Evolutionary conservation across 805 yeast genomes (phyloP).

Genomic region (Schwanniomyces yamadae): DNA sequence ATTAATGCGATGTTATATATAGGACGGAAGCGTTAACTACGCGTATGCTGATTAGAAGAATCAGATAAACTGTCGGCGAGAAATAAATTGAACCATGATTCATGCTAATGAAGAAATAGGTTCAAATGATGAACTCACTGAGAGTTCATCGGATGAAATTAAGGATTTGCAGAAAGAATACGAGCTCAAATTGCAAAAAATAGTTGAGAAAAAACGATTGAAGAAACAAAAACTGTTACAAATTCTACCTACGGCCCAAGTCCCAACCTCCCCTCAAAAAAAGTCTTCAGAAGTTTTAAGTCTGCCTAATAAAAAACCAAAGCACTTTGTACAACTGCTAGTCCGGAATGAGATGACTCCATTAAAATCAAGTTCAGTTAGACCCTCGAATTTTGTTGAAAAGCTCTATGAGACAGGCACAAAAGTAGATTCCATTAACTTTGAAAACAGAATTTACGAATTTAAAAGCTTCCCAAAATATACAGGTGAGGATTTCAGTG

Average conservation of each 20-base stretch:
- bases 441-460: slow-evolving; percentile 22
- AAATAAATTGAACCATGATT: too few species aligned
- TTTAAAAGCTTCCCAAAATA: slow-evolving; percentile 17
- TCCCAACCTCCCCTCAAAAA: slow-evolving; percentile 15
- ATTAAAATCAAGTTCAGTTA: slow-evolving; percentile 1
- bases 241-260: slow-evolving; percentile 4
- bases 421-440: slow-evolving; percentile 16
- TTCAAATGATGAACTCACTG: slow-evolving; percentile 33
- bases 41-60: too few species aligned
- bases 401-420: slow-evolving; percentile 17
- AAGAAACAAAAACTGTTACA: slow-evolving; percentile 6
- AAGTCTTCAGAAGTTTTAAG: too few species aligned
- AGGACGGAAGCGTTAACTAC: too few species aligned
- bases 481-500: slow-evolving; percentile 14
- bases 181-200: slow-evolving; percentile 21
- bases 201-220: slow-evolving; percentile 12
- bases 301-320: too few species aligned
- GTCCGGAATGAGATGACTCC: too few species aligned
- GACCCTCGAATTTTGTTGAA: slow-evolving; percentile 16
- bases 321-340: too few species aligned
- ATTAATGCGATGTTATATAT: too few species aligned
- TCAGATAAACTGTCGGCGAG: too few species aligned
- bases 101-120: slow-evolving; percentile 16
- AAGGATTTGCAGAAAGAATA: slow-evolving; percentile 39
- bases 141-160: slow-evolving; percentile 37